phyloP scores from a whole-genome alignment of 371 early-diverging fungal species.

The Rhizopus arrhizus region DNA sequence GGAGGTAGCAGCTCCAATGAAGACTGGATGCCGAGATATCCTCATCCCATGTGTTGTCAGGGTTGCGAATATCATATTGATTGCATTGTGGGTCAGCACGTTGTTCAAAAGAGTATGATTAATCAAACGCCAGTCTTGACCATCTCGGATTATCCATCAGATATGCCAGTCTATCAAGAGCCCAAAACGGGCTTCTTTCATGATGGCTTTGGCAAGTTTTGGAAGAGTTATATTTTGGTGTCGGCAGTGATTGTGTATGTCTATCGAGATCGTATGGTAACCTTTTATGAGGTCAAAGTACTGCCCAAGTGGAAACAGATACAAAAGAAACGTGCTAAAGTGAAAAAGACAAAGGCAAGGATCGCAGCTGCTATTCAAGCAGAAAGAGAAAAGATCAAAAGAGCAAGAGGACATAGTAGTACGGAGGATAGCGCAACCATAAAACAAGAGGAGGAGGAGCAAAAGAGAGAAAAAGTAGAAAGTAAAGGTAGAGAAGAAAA shows the following conservation, averaged over 20 bases:
- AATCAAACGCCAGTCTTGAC: slow-evolving; percentile 4
- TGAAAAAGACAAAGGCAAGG: slow-evolving; percentile 21
- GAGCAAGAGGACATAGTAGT: slow-evolving; percentile 3
- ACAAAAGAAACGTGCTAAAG: slow-evolving; percentile 24
- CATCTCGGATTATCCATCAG: background rate
- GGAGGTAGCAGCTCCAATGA: background rate
- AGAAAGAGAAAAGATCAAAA: slow-evolving; percentile 21
- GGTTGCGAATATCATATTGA: slow-evolving; percentile 41
- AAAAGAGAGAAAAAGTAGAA: slow-evolving; percentile 4
- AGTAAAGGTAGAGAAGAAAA: background rate
- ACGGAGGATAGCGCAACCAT: slow-evolving; percentile 10
- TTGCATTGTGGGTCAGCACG: slow-evolving; percentile 40
- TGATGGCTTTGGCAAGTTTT: slow-evolving; percentile 38
- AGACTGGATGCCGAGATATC: slow-evolving; percentile 20
- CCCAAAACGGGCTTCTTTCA: slow-evolving; percentile 29
- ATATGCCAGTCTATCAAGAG: slow-evolving; percentile 3
- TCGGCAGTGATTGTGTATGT: slow-evolving; percentile 28
- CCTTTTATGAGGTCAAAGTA: slow-evolving; percentile 26
- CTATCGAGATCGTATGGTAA: slow-evolving; percentile 25
- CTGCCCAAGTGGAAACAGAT: slow-evolving; percentile 26
- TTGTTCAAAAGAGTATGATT: slow-evolving; percentile 13
- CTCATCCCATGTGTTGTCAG: slow-evolving; percentile 32
- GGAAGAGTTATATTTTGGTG: slow-evolving; percentile 39
- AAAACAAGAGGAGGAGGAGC: slow-evolving; percentile 4
- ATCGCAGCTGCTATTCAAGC: slow-evolving; percentile 22